Base-by-base conservation (phyloP, 805 yeast species). In the Wickerhamiella azymoides region DNA sequence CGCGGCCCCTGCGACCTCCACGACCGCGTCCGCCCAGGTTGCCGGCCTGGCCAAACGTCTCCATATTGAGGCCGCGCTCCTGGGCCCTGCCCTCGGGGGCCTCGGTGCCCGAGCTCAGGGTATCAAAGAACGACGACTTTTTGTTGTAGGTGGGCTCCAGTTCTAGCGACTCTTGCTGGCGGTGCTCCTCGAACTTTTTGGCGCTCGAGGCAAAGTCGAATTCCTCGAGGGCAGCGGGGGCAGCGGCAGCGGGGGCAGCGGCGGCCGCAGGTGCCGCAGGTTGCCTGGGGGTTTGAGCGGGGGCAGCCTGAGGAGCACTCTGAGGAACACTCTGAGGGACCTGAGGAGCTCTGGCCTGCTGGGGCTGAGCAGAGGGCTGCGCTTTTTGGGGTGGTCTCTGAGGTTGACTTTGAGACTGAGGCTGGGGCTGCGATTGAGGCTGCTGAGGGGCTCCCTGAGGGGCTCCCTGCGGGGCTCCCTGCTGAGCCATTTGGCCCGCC, bases 81-180 rank as follows among this genome's bases (percentile, higher is more conserved):
- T 79, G 82, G 40, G 72, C 66, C 78, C 93, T 80, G 57, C 77
- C 72, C 74, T 76, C 67, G 33, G 78, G 69, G 33, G 58, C 63
- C 36, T 55, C 59, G 18, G 56, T 63, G 3, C 85, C 78, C 10
- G 85, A 74, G 10, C 94, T 81, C 47, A 89, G 75, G 50, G 74
- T 76, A 63, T 92, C 97, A 58, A 89, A 89, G 62, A 92, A 89
- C 1, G 96, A 86, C 11, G 85, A 75, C 57, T 74, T 73, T 62
- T 79, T 85, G 66, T 86, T 74, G 67, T 92, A 92, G 25, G 70
- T 74, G 17, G 62, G 57, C 7, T 49, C 39, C 9, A 51, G 47
- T 24, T 39, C 40, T 24, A 39, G 62, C 53, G 28, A 58, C 57
- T 18, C 62, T 68, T 30, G 62, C 68, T 48, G 61, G 63, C 21